Conservation (phyloP, 2,329 filamentous ascomycete species). For the Ceratocystis destructans region DNA sequence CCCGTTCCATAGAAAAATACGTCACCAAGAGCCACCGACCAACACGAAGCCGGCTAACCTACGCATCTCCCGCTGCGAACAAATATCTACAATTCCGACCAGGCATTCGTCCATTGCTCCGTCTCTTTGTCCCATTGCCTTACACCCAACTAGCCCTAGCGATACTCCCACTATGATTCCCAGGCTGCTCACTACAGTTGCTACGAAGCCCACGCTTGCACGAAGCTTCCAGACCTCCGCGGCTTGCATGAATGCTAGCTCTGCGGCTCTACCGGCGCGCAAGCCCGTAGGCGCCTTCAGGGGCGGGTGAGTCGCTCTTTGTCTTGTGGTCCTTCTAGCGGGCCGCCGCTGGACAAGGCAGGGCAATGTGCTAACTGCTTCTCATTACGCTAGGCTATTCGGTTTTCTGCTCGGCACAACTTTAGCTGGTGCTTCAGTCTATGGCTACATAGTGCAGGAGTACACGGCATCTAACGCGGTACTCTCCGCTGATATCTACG, state of each 20-base stretch:
- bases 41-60: not conserved
- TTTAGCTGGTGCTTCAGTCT: constrained; percentile 65
- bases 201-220: constrained; percentile 21
- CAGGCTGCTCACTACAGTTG: constrained; percentile 22
- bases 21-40: not conserved
- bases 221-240: constrained; percentile 40
- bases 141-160: too few species aligned
- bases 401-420: constrained; percentile 82
- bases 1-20: not conserved
- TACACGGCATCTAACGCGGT: constrained; percentile 90
- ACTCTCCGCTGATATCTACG: constrained; percentile 31
- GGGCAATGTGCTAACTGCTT: not conserved
- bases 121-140: not conserved
- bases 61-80: not conserved
- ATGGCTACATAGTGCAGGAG: constrained; percentile 85
- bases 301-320: constrained; percentile 37
- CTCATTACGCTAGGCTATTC: constrained; percentile 49
- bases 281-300: constrained; percentile 48
- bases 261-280: constrained; percentile 39
- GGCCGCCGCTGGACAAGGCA: not conserved
- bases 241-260: constrained; percentile 31
- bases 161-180: constrained; percentile 15
- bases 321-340: not conserved
- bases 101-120: not conserved
- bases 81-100: not conserved